These are phyloP conservation scores for Fusarium concolor DNA, from an alignment of 2,329 filamentous ascomycete genomes.

Conservation along the genomic window DNA sequence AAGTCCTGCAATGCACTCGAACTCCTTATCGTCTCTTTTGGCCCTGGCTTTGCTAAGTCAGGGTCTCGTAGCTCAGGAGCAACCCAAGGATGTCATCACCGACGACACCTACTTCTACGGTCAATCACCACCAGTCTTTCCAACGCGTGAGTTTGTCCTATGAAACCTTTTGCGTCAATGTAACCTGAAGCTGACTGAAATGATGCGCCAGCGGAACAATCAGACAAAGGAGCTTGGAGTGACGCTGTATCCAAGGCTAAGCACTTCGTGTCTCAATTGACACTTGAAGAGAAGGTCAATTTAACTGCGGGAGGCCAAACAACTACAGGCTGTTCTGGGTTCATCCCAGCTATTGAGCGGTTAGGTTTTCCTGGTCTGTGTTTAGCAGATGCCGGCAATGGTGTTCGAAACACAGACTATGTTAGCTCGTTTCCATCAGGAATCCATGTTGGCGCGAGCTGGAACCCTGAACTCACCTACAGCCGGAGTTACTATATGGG, in stretches of 20 bases:
- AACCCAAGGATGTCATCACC: not conserved
- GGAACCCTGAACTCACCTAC: slow-evolving; percentile 21
- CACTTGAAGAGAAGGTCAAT: slow-evolving; percentile 28
- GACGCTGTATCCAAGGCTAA: slow-evolving; percentile 4
- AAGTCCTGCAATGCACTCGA: not conserved
- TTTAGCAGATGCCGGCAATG: slow-evolving; percentile 11
- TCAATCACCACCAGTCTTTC: slow-evolving; percentile 2
- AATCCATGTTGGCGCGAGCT: slow-evolving; percentile 21
- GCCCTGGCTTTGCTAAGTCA: slow-evolving; percentile 6
- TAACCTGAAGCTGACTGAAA: no score
- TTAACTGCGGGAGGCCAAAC: slow-evolving; percentile 9
- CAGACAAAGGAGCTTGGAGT: slow-evolving; percentile 1
- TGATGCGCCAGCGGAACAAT: not conserved
- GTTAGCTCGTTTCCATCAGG: slow-evolving; percentile 16
- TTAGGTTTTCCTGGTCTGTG: slow-evolving; percentile 7
- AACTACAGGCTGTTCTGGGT: slow-evolving; percentile 9
- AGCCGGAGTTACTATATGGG: slow-evolving; percentile 20
- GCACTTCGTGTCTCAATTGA: not conserved
- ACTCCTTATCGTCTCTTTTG: not conserved
- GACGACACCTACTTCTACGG: slow-evolving; percentile 12
- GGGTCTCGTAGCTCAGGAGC: not conserved
- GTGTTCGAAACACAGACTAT: slow-evolving; percentile 14
- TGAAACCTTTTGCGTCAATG: fast-evolving
- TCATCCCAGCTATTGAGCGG: slow-evolving; percentile 5
- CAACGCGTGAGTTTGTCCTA: slow-evolving; percentile 1